These are phyloP conservation scores for Fomitopsis pinicola DNA, from an alignment of 1,284 basidiomycete species.

Conservation along the genomic window DNA sequence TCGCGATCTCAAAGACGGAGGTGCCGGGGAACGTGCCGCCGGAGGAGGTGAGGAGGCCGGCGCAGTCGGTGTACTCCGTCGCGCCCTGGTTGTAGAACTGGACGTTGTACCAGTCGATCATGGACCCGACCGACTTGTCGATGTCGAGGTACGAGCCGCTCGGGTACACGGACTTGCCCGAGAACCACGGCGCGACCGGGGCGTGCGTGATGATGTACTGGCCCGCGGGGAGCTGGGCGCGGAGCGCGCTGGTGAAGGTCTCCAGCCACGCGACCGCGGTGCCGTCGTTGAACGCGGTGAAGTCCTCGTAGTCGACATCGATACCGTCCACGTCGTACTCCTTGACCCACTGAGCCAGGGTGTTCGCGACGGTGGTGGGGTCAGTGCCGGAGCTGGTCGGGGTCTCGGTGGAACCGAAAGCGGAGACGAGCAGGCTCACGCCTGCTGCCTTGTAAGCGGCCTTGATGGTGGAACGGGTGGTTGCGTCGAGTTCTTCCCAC, in stretches of 20 bases:
- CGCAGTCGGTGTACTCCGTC: conserved; percentile 54
- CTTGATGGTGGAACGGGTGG: conserved; percentile 33
- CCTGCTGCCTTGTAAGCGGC: conserved; percentile 40
- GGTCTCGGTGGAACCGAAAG: conserved; percentile 46
- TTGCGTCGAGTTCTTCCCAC: conserved; percentile 33
- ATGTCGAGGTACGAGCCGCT: conserved; percentile 61
- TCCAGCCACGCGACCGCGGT: conserved; percentile 39
- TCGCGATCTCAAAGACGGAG: conserved; percentile 59
- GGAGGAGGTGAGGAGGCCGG: conserved; percentile 47
- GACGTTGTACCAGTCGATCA: conserved; percentile 44
- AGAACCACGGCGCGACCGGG: conserved; percentile 57
- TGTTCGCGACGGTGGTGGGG: conserved; percentile 37
- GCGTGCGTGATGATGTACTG: conserved; percentile 35
- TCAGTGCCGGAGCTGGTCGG: conserved; percentile 43
- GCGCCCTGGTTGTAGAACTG: conserved; percentile 63
- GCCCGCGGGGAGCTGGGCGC: conserved; percentile 29
- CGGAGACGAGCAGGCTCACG: conserved; percentile 44
- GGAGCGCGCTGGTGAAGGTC: conserved; percentile 38
- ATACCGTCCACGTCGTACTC: conserved; percentile 48
- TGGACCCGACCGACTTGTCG: conserved; percentile 47
- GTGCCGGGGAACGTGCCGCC: conserved; percentile 46
- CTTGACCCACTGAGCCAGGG: conserved; percentile 46
- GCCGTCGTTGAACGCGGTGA: conserved; percentile 39
- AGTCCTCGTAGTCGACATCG: conserved; percentile 59
- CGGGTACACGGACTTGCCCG: conserved; percentile 38